A percentile compares a stretch with the other conserved stretches of the same genome.
phyloP scores from a whole-genome alignment of 352 stramenopile species.

The Elongisporangium senticosum region DNA sequence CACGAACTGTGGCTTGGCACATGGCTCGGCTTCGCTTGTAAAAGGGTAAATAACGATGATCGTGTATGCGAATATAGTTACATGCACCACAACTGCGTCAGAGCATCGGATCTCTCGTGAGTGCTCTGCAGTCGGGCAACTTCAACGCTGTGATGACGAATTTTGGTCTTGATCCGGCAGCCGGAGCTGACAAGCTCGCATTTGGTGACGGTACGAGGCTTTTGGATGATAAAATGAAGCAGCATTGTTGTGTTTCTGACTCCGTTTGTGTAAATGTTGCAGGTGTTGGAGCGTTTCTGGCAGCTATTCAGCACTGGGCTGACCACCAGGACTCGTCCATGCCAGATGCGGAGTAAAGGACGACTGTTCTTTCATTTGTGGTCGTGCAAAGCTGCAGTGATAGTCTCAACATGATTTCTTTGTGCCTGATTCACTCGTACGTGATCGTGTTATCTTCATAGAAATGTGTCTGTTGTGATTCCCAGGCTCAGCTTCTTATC shows the following conservation, averaged over 20 bases:
- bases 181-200: slow-evolving; percentile 72
- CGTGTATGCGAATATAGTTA: slow-evolving; percentile 24
- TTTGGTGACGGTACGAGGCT: slow-evolving; percentile 68
- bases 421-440: no score
- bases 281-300: slow-evolving; percentile 76
- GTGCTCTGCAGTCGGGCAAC: slow-evolving; percentile 84
- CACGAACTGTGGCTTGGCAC: no score
- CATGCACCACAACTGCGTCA: slow-evolving; percentile 85
- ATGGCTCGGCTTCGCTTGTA: no score
- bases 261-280: neutral
- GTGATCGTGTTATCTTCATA: no score
- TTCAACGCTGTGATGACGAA: slow-evolving; percentile 89
- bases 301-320: slow-evolving; percentile 72
- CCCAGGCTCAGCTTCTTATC: no score
- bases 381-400: no score
- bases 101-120: slow-evolving; percentile 79
- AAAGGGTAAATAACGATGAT: neutral
- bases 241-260: neutral
- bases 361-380: no score
- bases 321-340: slow-evolving; percentile 49
- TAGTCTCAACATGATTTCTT: no score
- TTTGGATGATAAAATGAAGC: neutral
- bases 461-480: no score
- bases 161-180: slow-evolving; percentile 80
- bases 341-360: slow-evolving; percentile 6